Evolutionary conservation across 495 filamentous ascomycete genomes (phyloP), one percentile per base, ranked within the genome.

Genomic region (Lasiosphaeria ovina): DNA sequence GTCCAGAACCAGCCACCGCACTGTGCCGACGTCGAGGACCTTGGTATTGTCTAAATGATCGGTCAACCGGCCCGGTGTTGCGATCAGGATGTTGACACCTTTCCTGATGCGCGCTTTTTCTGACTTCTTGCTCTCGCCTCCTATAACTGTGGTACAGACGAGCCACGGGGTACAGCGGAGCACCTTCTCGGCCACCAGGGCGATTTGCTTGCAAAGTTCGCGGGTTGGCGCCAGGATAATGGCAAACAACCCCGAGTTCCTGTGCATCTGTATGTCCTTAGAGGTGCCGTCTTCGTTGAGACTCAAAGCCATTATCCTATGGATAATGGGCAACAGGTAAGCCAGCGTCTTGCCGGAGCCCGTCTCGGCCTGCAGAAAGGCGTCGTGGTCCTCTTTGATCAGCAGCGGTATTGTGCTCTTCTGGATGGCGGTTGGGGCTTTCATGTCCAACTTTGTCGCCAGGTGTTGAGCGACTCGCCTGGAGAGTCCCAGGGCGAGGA

Each of bases 261-360:
- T 81, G 62, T 92, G 89, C 53, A 91, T 79, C 64, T 72, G 72
- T 9, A 72, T 74, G 32, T 74, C 74, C 54, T 76, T 76, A 11
- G 54, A 69, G 6, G 76, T 69, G 58, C 77, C 69, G 54, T 79
- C 75, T 51, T 82, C 75, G 62, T 71, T 69, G n/a, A 74, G 68
- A 47, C 90, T 92, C 31, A 97, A 76, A 10, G 82, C 76, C 77
- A 96, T 87, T 53, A 98, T 89, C 48, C 91, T 81, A 64, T 98
- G 87, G 16, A 98, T 87, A 42, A 98, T 89, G 1, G 94, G 94
- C 5, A 98, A 72, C 9, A 97, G 79, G 71, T 98, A 98, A 38
- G 94, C 92, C 52, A 98, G 74, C 4, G 94, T 98, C 75, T 98
- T 98, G 69, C 94, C 94, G 0, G 95, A 98, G 36, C 94, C 94